These are phyloP conservation scores for Candida buenavistaensis DNA, from an alignment of 1,139 yeast species.

Conservation along the genomic window DNA sequence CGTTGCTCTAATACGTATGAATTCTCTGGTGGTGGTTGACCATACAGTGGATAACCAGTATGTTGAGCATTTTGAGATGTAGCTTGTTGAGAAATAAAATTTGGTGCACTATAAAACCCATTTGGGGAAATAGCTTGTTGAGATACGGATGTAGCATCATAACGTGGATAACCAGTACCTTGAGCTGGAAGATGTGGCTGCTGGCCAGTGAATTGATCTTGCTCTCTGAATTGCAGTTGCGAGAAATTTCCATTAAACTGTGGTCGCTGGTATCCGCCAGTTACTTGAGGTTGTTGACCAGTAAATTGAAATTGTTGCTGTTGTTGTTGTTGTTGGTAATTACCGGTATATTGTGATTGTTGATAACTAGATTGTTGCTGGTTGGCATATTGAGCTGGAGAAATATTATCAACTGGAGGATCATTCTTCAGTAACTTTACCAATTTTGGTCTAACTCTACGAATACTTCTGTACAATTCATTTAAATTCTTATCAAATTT, in stretches of 20 bases:
- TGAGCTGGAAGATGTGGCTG: slow-evolving; percentile 2
- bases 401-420: slow-evolving; percentile 1
- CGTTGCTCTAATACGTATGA: not conserved
- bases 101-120: slow-evolving; percentile 4
- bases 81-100: slow-evolving; percentile 1
- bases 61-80: slow-evolving; percentile 11
- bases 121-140: slow-evolving; percentile 1
- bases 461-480: slow-evolving; percentile 63
- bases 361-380: too few species aligned
- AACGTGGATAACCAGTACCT: slow-evolving; percentile 3
- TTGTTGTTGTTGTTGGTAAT: slow-evolving; percentile 1
- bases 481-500: slow-evolving; percentile 62
- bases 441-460: slow-evolving; percentile 72
- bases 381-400: too few species aligned
- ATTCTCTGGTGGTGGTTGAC: slow-evolving; percentile 7
- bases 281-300: slow-evolving; percentile 2
- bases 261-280: not conserved
- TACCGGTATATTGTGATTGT: slow-evolving; percentile 3
- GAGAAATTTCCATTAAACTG: too few species aligned
- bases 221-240: too few species aligned
- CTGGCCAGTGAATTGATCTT: not conserved
- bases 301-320: slow-evolving; percentile 2
- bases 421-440: slow-evolving; percentile 42
- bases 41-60: too few species aligned
- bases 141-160: not conserved